Conservation (phyloP, 2,329 filamentous ascomycete genomes). For the Clonostachys rosea region DNA sequence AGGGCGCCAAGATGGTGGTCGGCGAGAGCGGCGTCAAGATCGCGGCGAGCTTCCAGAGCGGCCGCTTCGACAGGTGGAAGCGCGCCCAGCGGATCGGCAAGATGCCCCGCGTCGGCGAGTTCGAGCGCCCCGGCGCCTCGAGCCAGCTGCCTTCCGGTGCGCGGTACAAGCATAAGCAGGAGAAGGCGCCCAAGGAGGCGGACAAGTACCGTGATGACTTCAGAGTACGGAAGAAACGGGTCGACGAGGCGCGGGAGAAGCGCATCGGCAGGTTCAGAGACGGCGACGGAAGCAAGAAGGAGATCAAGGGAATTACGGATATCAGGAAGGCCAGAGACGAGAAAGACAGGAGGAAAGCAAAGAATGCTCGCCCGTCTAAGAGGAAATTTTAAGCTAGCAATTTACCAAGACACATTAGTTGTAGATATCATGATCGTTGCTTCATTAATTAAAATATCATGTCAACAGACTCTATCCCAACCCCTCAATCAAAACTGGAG, state of each 20-base stretch:
- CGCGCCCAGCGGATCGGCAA: constrained; percentile 77
- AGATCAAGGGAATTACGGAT: constrained; percentile 78
- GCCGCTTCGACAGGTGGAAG: constrained; percentile 90
- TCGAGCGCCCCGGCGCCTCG: constrained; percentile 45
- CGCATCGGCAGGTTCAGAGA: constrained; percentile 70
- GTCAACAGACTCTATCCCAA: too few species aligned
- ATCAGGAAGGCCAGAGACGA: constrained; percentile 78
- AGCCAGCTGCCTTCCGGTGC: constrained; percentile 14
- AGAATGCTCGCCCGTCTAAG: constrained; percentile 79
- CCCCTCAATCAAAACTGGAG: too few species aligned
- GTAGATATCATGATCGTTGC: too few species aligned
- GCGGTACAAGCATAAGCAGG: constrained; percentile 80
- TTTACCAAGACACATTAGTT: too few species aligned
- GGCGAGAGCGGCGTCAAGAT: constrained; percentile 96
- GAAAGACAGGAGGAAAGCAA: constrained; percentile 72
- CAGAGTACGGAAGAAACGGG: constrained; percentile 83
- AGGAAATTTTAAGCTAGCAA: constrained; percentile 30
- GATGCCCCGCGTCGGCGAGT: constrained; percentile 78
- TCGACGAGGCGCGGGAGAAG: constrained; percentile 83
- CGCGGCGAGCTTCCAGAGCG: constrained; percentile 86
- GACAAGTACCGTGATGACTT: constrained; percentile 93
- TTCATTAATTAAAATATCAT: too few species aligned
- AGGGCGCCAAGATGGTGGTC: constrained; percentile 65
- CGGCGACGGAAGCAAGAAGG: constrained; percentile 66
- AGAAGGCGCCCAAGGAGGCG: constrained; percentile 86